Percentiles rank a stretch among this genome's conserved stretches.
Conservation (phyloP, 192 early-diverging fungal genomes). For the Mortierella alpina region DNA sequence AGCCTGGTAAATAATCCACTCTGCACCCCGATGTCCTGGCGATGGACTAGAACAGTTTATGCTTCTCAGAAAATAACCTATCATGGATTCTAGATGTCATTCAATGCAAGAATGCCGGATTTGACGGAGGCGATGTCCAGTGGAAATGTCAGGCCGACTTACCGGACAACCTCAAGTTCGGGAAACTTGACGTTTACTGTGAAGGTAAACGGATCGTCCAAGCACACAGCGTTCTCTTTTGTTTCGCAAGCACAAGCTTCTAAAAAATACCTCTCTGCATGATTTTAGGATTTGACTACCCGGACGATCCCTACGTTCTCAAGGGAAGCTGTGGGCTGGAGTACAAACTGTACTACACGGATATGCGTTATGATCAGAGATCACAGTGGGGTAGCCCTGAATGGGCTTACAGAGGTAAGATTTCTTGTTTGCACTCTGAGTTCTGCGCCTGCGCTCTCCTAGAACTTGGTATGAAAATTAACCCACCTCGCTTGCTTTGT, state of each 20-base stretch:
- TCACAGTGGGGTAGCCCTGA: background rate
- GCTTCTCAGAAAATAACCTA: background rate
- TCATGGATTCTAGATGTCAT: slow-evolving; percentile 22
- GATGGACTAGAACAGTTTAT: no score
- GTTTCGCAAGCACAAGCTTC: background rate
- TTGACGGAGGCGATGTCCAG: slow-evolving; percentile 59
- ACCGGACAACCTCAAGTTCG: slow-evolving; percentile 52
- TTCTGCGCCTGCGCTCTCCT: background rate
- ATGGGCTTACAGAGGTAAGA: slow-evolving; percentile 27
- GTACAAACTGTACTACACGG: slow-evolving; percentile 46
- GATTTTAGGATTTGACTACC: slow-evolving; percentile 38
- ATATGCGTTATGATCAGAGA: slow-evolving; percentile 1
- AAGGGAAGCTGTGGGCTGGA: slow-evolving; percentile 59
- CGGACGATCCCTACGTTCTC: slow-evolving; percentile 58
- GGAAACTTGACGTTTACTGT: slow-evolving; percentile 53
- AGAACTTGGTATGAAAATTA: background rate
- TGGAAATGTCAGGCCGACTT: slow-evolving; percentile 61
- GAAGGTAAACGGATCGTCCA: slow-evolving; percentile 23
- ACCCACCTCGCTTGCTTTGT: slow-evolving; percentile 6
- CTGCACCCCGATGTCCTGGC: background rate
- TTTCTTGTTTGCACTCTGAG: background rate
- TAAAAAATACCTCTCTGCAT: background rate
- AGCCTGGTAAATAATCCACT: slow-evolving; percentile 28
- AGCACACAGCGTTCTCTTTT: background rate
- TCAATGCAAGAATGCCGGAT: slow-evolving; percentile 57